Evolutionary conservation across 2,329 filamentous ascomycete species (phyloP).

Genomic region (Pyrenophora seminiperda): DNA sequence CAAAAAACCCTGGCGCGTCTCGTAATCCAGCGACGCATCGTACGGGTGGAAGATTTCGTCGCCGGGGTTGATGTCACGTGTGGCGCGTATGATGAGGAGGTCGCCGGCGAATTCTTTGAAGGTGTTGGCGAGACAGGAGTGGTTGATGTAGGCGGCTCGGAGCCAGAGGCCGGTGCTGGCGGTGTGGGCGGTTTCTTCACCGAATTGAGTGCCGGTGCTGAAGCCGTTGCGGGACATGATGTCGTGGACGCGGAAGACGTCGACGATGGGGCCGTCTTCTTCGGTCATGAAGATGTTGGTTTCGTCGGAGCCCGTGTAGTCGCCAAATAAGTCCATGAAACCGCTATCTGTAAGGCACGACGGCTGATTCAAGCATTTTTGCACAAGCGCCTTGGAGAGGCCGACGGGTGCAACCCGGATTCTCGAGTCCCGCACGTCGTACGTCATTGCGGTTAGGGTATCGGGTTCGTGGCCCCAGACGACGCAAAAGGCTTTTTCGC

Average conservation of each 20-base stretch:
- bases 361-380: conserved; percentile 57
- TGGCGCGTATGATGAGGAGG: conserved; percentile 49
- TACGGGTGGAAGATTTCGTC: conserved; percentile 36
- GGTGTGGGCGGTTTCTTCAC: conserved; percentile 27
- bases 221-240: conserved; percentile 56
- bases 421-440: conserved; percentile 48
- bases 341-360: conserved; percentile 38
- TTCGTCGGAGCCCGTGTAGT: conserved; percentile 49
- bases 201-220: conserved; percentile 40
- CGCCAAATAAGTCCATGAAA: conserved; percentile 43
- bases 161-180: conserved; percentile 49
- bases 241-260: conserved; percentile 56
- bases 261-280: conserved; percentile 52
- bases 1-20: conserved; percentile 39
- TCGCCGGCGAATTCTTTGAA: conserved; percentile 51
- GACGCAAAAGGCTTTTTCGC: conserved; percentile 60
- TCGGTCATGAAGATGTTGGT: conserved; percentile 39
- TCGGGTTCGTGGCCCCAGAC: conserved; percentile 52
- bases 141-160: conserved; percentile 52
- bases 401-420: conserved; percentile 33
- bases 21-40: conserved; percentile 42
- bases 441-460: conserved; percentile 52
- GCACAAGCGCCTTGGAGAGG: conserved; percentile 40
- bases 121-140: conserved; percentile 52
- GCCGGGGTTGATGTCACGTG: conserved; percentile 32